Conservation (phyloP, 2,329 filamentous ascomycete genomes). For the Monilinia polystroma region DNA sequence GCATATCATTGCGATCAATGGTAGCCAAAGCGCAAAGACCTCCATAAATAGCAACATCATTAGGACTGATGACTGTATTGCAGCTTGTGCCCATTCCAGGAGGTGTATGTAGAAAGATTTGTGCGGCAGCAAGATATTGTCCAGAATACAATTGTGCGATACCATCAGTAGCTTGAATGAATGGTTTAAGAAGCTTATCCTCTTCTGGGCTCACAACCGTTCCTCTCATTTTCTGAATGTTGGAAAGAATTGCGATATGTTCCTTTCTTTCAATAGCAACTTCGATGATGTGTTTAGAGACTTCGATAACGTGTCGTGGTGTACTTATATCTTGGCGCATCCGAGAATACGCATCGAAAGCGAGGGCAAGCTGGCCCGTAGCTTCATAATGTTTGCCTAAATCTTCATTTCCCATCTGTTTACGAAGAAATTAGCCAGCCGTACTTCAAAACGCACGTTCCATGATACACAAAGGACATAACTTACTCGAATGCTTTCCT, state of each 20-base stretch:
- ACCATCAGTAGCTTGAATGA: slow-evolving; percentile 57
- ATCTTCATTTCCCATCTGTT: slow-evolving; percentile 90
- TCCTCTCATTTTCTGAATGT: slow-evolving; percentile 65
- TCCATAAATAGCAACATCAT: slow-evolving; percentile 90
- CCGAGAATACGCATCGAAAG: slow-evolving; percentile 74
- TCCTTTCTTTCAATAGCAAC: slow-evolving; percentile 74
- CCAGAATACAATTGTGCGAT: slow-evolving; percentile 58
- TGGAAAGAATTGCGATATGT: slow-evolving; percentile 67
- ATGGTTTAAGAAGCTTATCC: slow-evolving; percentile 50
- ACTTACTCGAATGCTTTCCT: slow-evolving; percentile 87
- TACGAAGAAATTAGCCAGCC: slow-evolving; percentile 5
- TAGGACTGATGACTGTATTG: slow-evolving; percentile 72
- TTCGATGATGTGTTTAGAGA: slow-evolving; percentile 74
- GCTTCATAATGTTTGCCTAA: slow-evolving; percentile 79
- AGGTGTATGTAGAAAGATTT: slow-evolving; percentile 52
- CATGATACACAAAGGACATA: neutral
- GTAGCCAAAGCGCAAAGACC: slow-evolving; percentile 86
- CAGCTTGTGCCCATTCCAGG: slow-evolving; percentile 54
- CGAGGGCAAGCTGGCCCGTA: slow-evolving; percentile 70
- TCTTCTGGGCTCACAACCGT: slow-evolving; percentile 45
- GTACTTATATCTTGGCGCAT: slow-evolving; percentile 92
- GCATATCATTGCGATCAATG: slow-evolving; percentile 77
- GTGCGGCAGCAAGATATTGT: slow-evolving; percentile 66
- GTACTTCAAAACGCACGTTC: neutral
- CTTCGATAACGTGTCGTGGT: slow-evolving; percentile 77